Conservation (phyloP, 352 stramenopile species). For the Plasmopara halstedii region DNA sequence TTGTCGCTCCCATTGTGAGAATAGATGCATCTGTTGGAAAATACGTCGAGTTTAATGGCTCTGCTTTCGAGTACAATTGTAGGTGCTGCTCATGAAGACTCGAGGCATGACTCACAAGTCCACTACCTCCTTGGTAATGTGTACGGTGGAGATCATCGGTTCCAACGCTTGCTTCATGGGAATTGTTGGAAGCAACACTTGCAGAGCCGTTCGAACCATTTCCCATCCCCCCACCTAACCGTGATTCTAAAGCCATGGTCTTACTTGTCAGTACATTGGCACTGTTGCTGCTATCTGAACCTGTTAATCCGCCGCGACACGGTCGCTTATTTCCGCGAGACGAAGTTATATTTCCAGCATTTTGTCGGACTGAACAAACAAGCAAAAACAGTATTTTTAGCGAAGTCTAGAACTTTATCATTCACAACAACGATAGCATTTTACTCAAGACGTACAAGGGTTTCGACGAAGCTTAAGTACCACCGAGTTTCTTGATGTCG, state of each 20-base stretch:
- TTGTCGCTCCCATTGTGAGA: slow-evolving; percentile 43
- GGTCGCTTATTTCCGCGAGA: slow-evolving; percentile 58
- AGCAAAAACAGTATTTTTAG: no score
- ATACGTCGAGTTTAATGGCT: slow-evolving; percentile 60
- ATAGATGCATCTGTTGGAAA: slow-evolving; percentile 56
- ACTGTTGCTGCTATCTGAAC: slow-evolving; percentile 55
- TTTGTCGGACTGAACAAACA: slow-evolving; percentile 51
- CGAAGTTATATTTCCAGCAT: slow-evolving; percentile 36
- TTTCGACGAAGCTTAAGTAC: slow-evolving; percentile 74
- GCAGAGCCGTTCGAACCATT: slow-evolving; percentile 23
- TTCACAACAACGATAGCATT: not conserved
- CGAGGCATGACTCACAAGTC: slow-evolving; percentile 3
- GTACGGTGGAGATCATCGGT: slow-evolving; percentile 25
- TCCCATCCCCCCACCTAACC: slow-evolving; percentile 36
- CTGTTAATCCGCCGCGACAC: slow-evolving; percentile 39
- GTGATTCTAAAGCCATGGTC: slow-evolving; percentile 59
- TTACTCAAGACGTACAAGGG: slow-evolving; percentile 52
- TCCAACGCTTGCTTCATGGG: slow-evolving; percentile 9
- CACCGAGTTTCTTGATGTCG: slow-evolving; percentile 68
- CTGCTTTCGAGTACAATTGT: slow-evolving; percentile 41
- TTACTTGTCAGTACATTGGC: slow-evolving; percentile 70
- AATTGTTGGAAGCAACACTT: slow-evolving; percentile 12
- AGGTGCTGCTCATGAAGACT: slow-evolving; percentile 17
- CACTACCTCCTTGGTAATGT: slow-evolving; percentile 14
- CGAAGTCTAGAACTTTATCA: not conserved